Conservation (phyloP, 2,329 filamentous ascomycete species). For the Clarireedia sp. region DNA sequence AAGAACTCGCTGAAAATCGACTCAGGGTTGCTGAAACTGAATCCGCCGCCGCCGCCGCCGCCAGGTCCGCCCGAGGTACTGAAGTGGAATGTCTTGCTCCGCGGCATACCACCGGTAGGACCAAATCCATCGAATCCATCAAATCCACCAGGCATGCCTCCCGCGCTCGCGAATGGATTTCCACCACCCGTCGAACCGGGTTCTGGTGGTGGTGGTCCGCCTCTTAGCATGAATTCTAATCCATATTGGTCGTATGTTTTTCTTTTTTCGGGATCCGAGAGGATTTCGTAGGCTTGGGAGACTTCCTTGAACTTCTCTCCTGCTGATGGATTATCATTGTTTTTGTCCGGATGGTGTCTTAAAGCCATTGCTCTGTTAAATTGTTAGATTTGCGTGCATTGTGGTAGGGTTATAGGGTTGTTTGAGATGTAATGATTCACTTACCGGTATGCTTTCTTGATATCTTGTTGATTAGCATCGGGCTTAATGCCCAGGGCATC, state of each 20-base stretch:
- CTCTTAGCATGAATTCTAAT: constrained; percentile 82
- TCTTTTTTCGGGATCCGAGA: constrained; percentile 93
- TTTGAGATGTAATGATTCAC: constrained; percentile 21
- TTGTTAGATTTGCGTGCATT: constrained; percentile 12
- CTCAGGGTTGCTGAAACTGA: constrained; percentile 75
- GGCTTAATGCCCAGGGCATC: constrained; percentile 74
- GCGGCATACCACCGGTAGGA: constrained; percentile 39
- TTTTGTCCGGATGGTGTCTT: constrained; percentile 96
- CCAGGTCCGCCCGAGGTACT: constrained; percentile 37
- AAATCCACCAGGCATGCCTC: constrained; percentile 48
- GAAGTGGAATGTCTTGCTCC: constrained; percentile 42
- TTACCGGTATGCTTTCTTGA: constrained; percentile 92
- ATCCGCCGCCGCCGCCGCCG: constrained; percentile 44
- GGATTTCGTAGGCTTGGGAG: constrained; percentile 95
- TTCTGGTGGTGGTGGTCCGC: constrained; percentile 62
- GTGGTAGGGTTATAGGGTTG: no score
- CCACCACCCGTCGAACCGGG: constrained; percentile 41
- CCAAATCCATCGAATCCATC: constrained; percentile 37
- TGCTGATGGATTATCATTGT: constrained; percentile 80
- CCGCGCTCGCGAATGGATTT: constrained; percentile 52
- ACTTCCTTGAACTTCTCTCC: constrained; percentile 97
- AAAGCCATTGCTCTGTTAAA: constrained; percentile 68
- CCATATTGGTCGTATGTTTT: constrained; percentile 93
- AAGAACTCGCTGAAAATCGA: constrained; percentile 82
- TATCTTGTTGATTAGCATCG: constrained; percentile 79